Base-by-base conservation (phyloP, 352 stramenopile genomes). In the Pythium guiyangense region DNA sequence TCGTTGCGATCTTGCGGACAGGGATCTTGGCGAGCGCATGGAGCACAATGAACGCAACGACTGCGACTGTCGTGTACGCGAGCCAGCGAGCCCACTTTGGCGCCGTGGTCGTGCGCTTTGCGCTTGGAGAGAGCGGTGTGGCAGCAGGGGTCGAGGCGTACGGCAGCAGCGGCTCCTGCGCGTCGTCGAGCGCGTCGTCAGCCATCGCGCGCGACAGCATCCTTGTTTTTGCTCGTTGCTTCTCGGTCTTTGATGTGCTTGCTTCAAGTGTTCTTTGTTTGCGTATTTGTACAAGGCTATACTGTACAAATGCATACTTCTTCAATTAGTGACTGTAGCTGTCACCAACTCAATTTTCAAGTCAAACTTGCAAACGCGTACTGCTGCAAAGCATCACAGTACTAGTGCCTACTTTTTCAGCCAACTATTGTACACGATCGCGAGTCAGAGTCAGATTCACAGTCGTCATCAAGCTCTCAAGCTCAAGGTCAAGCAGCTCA, bases 1-100 rank as follows among this genome's bases (percentile, higher is more conserved):
- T 66, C 20, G 70, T 64, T 26, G 83, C 83, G 45, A 92, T 69
- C 47, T 68, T 73, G 18, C 62, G 60, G 48, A 90, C 73, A 26
- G 88, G 79, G 37, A 68, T 79, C 62, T 71, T 66, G 0, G 79
- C 64, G 17, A 90, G 42, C 31, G 70, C 57, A 57, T 75, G 78
- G 44, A 71, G 59, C 50, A 73, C 50, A 37, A 69, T 49, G 17
- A 72, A 55, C 5, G 81, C 26, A 20, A 76, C 40, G 25, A 77
- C n/a, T 20, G 49, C n/a, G 12, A 64, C 29, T 29, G 48, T 52
- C n/a, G 44, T 39, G 45, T 54, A 4, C 15, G 37, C 40, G 17
- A 63, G 39, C 57, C 57, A 63, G 42, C 57, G 57, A 22, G 40
- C 51, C 29, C 37, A 29, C 27, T 46, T 56, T 26, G 48, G 26